Evolutionary conservation across 495 filamentous ascomycete species (phyloP).

Genomic region (Penicillium argentinense): DNA sequence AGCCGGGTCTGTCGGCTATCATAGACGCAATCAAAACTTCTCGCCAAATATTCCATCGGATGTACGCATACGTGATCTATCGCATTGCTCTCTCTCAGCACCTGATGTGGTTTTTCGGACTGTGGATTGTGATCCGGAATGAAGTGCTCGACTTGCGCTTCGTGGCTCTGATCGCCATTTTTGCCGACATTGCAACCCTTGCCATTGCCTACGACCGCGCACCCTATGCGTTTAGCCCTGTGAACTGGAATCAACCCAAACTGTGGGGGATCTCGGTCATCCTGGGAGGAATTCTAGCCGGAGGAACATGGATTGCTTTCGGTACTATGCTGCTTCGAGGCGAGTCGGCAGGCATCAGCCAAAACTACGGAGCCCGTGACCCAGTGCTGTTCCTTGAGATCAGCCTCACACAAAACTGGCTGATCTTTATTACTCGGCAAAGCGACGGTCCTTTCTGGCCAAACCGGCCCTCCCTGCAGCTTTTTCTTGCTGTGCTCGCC

Average conservation of each 20-base stretch:
- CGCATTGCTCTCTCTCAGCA: constrained; percentile 92
- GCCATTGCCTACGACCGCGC: constrained; percentile 94
- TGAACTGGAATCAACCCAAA: constrained; percentile 93
- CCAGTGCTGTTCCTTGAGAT: constrained; percentile 87
- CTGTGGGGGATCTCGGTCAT: constrained; percentile 89
- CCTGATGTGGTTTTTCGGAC: constrained; percentile 82
- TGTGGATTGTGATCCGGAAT: constrained; percentile 88
- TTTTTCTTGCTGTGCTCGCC: constrained; percentile 69
- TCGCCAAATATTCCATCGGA: constrained; percentile 93
- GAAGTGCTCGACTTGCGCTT: constrained; percentile 79
- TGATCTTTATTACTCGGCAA: constrained; percentile 94
- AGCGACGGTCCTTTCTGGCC: constrained; percentile 86
- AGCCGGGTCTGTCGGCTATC: constrained; percentile 87
- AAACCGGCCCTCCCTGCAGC: constrained; percentile 78
- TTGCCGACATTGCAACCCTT: constrained; percentile 89
- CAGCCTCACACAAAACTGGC: constrained; percentile 90
- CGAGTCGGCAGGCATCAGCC: constrained; percentile 74
- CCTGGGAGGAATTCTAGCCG: constrained; percentile 74
- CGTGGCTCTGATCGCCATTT: constrained; percentile 91
- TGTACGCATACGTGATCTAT: constrained; percentile 96
- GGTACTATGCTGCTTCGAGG: constrained; percentile 71
- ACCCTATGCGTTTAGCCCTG: constrained; percentile 79
- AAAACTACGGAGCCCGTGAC: constrained; percentile 81
- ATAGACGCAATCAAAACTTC: constrained; percentile 93
- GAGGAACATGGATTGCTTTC: constrained; percentile 81